Evolutionary conservation across 2,329 filamentous ascomycete genomes (phyloP).

Genomic region (Stagonosporopsis chrysanthemi): DNA sequence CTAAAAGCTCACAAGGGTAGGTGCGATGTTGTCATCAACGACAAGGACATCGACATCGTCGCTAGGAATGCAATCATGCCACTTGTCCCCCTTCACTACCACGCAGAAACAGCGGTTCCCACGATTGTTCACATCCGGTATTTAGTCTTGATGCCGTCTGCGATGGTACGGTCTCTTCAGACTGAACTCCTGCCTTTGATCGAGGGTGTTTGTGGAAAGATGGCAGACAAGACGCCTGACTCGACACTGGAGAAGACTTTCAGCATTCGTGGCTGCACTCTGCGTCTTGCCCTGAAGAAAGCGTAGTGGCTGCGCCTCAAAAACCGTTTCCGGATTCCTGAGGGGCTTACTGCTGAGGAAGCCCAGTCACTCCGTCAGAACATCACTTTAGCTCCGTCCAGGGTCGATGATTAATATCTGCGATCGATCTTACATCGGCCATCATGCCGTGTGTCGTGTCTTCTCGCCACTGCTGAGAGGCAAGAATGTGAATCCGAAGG

Average conservation of each 20-base stretch:
- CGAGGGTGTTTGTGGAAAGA: constrained; percentile 45
- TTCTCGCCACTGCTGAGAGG: not conserved
- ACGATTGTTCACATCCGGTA: constrained; percentile 58
- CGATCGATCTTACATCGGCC: no score
- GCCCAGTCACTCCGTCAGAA: not conserved
- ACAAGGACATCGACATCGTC: constrained; percentile 50
- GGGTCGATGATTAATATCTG: not conserved
- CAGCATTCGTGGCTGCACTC: not conserved
- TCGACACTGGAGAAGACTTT: not conserved
- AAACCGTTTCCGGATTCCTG: not conserved
- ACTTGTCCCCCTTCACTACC: constrained; percentile 40
- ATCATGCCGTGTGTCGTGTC: no score
- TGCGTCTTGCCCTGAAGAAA: not conserved
- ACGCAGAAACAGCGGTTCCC: constrained; percentile 32
- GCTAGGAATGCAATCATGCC: constrained; percentile 53
- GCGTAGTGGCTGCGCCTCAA: not conserved
- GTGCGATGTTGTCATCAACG: constrained; percentile 54
- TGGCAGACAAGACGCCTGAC: constrained; percentile 30
- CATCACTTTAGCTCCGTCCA: not conserved
- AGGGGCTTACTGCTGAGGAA: not conserved
- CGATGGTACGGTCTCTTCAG: constrained; percentile 33
- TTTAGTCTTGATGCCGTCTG: constrained; percentile 48
- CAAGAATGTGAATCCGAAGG: not conserved
- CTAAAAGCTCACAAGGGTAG: constrained; percentile 35
- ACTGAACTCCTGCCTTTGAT: constrained; percentile 41